Percentiles rank a stretch among this genome's conserved stretches.
These are phyloP conservation scores for Talaromyces piceae DNA, from an alignment of 2,329 filamentous ascomycete species.

Conservation along the genomic window DNA sequence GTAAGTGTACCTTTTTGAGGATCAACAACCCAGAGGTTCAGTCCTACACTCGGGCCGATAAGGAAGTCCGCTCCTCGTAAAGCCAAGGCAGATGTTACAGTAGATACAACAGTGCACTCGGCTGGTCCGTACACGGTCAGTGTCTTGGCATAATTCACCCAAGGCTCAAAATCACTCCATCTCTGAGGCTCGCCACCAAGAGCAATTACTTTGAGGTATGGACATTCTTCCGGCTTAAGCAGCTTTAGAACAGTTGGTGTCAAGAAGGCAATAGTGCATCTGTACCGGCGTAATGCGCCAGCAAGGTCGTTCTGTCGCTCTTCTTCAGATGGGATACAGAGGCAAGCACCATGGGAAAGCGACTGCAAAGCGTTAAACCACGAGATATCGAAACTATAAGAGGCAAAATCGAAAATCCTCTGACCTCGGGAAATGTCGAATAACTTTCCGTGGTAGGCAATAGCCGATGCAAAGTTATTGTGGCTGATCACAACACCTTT, in stretches of 20 bases:
- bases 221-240: background rate
- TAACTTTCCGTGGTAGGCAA: background rate
- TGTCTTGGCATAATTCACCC: background rate
- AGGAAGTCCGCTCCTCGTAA: background rate
- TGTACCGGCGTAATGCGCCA: background rate
- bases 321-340: slow-evolving; percentile 49
- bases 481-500: slow-evolving; percentile 54
- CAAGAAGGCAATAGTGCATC: background rate
- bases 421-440: background rate
- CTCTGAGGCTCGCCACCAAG: slow-evolving; percentile 32
- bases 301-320: slow-evolving; percentile 21
- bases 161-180: slow-evolving; percentile 20
- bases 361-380: slow-evolving; percentile 49
- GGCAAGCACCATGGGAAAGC: slow-evolving; percentile 48
- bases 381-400: slow-evolving; percentile 49
- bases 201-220: background rate
- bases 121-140: background rate
- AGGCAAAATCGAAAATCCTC: slow-evolving; percentile 52
- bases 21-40: slow-evolving; percentile 7
- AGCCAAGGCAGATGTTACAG: background rate
- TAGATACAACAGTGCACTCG: background rate
- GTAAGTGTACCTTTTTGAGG: slow-evolving; percentile 59
- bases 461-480: slow-evolving; percentile 6
- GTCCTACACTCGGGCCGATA: slow-evolving; percentile 1
- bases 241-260: background rate